Conservation (phyloP, 106 monocot genomes). For the Platanthera guangdongensis region DNA sequence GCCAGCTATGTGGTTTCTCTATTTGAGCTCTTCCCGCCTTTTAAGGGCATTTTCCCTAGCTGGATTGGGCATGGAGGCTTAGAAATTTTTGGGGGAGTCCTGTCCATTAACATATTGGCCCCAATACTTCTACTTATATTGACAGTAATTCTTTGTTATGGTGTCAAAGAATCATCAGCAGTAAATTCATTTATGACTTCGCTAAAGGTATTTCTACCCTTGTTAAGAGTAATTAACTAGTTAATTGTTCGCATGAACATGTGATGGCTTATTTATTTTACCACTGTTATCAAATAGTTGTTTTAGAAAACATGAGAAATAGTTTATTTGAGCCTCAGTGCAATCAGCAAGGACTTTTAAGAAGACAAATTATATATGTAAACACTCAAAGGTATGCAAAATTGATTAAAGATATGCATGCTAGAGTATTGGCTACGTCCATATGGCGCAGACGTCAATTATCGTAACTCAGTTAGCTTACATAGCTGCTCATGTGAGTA, state of each 20-base stretch:
- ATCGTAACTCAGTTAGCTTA: too few species aligned
- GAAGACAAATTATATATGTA: background rate
- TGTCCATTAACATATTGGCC: constrained; percentile 85
- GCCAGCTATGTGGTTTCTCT: constrained; percentile 76
- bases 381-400: background rate
- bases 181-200: constrained; percentile 80
- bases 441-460: too few species aligned
- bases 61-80: constrained; percentile 87
- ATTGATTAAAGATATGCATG: too few species aligned
- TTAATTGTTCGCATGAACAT: constrained; percentile 18
- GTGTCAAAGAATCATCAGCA: constrained; percentile 80
- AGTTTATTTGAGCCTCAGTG: constrained; percentile 5
- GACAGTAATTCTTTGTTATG: constrained; percentile 75
- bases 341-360: background rate
- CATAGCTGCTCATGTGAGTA: too few species aligned
- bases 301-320: background rate
- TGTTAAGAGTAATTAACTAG: background rate
- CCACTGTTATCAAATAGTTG: background rate
- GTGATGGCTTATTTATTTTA: constrained; percentile 14
- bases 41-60: constrained; percentile 71
- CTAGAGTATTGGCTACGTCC: too few species aligned
- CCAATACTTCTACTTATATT: constrained; percentile 70
- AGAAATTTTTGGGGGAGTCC: constrained; percentile 72
- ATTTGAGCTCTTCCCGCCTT: constrained; percentile 70
- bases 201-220: constrained; percentile 49